Conservation (phyloP, 2,329 filamentous ascomycete genomes). For the Sclerotinia spermophila region DNA sequence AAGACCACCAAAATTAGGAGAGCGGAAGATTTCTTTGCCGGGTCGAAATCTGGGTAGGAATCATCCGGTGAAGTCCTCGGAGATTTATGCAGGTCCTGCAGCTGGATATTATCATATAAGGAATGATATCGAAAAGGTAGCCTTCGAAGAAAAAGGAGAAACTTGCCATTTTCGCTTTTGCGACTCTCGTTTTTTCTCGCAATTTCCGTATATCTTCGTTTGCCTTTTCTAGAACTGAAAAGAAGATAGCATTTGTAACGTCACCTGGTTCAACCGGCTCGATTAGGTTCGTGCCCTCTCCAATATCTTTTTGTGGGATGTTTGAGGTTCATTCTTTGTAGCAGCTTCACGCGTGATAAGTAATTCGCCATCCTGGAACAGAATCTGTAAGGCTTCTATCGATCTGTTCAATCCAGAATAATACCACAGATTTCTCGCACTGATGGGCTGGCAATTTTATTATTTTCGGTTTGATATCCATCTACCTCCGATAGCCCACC, state of each 20-base stretch:
- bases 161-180: conserved; percentile 46
- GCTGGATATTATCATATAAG: not conserved
- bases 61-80: not conserved
- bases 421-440: not conserved
- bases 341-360: not conserved
- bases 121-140: too few species aligned
- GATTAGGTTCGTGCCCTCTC: conserved; percentile 79
- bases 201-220: conserved; percentile 98
- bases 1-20: not conserved
- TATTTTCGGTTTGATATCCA: not conserved
- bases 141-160: not conserved
- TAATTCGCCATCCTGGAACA: not conserved
- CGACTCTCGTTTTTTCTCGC: conserved; percentile 79
- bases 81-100: not conserved
- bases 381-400: not conserved
- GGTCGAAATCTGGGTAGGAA: too few species aligned
- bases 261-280: conserved; percentile 87
- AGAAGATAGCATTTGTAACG: conserved; percentile 92
- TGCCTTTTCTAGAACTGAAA: conserved; percentile 94
- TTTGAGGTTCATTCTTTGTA: conserved; percentile 38
- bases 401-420: too few species aligned
- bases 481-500: not conserved
- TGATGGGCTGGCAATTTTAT: not conserved
- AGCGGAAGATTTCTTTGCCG: not conserved
- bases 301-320: conserved; percentile 87